phyloP scores from a whole-genome alignment of 768 basidiomycete genomes.

The Leucosporidium yakuticum region DNA sequence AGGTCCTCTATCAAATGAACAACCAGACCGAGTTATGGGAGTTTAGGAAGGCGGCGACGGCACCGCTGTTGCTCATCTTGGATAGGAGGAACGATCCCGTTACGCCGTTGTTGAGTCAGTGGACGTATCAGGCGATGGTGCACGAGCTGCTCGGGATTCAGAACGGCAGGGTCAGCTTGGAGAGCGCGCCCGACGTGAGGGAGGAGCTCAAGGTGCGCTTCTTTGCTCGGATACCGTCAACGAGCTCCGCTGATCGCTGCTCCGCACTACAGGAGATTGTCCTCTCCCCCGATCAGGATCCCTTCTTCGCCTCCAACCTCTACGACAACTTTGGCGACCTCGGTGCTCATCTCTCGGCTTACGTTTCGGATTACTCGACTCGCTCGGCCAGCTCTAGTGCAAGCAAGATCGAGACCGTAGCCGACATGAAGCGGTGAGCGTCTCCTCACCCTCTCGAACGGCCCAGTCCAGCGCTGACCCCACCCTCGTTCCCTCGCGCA shows the following conservation, averaged over 20 bases:
- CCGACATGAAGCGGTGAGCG: constrained; percentile 73
- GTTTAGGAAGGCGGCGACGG: constrained; percentile 78
- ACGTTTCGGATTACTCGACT: constrained; percentile 75
- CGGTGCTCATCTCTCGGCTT: constrained; percentile 80
- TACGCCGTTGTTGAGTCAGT: constrained; percentile 89
- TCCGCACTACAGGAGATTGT: constrained; percentile 69
- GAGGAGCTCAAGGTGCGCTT: constrained; percentile 71
- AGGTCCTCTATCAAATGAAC: constrained; percentile 81
- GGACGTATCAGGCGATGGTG: constrained; percentile 99
- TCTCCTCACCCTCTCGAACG: constrained; percentile 47
- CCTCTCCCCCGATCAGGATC: constrained; percentile 79
- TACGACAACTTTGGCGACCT: constrained; percentile 94
- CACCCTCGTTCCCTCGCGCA: neutral
- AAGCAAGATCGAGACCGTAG: constrained; percentile 81
- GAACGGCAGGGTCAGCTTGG: constrained; percentile 84
- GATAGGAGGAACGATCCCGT: constrained; percentile 96
- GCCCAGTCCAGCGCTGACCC: too few species aligned
- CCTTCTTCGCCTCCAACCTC: constrained; percentile 86
- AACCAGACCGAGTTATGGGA: constrained; percentile 78
- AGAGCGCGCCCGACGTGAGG: constrained; percentile 72
- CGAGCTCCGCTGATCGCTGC: neutral
- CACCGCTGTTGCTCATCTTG: constrained; percentile 82
- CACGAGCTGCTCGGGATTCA: constrained; percentile 90
- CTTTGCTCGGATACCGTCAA: neutral
- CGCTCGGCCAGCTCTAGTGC: constrained; percentile 69